Base-by-base conservation (phyloP, 495 filamentous ascomycete genomes). In the Penicillium coprophilum region DNA sequence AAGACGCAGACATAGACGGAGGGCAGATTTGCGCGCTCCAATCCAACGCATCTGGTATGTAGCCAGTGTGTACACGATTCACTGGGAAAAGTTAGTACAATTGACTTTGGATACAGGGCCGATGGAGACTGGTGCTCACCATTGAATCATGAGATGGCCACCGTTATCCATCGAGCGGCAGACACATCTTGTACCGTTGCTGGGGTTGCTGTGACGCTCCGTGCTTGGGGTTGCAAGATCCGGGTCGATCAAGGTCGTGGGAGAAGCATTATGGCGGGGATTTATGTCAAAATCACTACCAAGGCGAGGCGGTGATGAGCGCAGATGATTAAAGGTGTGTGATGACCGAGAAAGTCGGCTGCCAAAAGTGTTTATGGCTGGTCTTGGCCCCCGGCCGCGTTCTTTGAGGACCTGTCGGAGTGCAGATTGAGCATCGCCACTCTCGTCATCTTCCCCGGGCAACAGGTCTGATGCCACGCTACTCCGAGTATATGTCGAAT, bases 31-130 rank as follows among this genome's bases (percentile, higher is more conserved):
- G 73, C 68, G 19, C 78, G 75, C 54, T 85, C 85, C 23, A 92
- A 77, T 17, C 88, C 86, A 31, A 92, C 80, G 65, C 91, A 96
- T 61, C 80, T 80, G 6, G 85, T 87, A 64, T 96, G 91, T 28
- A 92, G 81, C 85, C 87, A 93, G 71, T 92, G 87, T 38, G 84
- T 87, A 71, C 91, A 96, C 4, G 90, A 92, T 74, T 92, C 87
- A 72, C 91, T 92, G 62, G 31, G 19, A 7, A 7, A 17, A 19
- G 38, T 71, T 39, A 73, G 64, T 39, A 23, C 6, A 24, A 53
- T 17, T n/a, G 49, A 50, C 27, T 27, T 56, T 23, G 4, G 40
- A 13, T 43, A 8, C 3, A 28, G 17, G 2, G 19, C 48, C 19
- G 15, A 46, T 6, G 4, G 23, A n/a, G 2, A 20, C 49, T 15